Evolutionary conservation across 1,284 basidiomycete species (phyloP), one percentile per base, ranked within the genome.

Genomic region (Melanopsichium pennsylvanicum): DNA sequence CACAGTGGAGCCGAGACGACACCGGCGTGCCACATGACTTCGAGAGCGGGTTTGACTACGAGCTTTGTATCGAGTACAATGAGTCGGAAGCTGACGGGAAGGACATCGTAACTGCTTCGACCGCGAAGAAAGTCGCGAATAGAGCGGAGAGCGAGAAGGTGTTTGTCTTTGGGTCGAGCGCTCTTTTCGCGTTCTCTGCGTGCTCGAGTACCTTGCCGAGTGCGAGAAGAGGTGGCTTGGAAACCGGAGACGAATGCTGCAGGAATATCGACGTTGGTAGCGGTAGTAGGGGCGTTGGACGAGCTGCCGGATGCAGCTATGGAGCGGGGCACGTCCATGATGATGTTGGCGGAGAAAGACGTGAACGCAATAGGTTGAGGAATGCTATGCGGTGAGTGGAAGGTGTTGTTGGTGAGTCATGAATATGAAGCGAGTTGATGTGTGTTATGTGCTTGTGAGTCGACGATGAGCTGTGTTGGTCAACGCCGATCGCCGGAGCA

Each of bases 1-100:
- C 95, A 99, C n/a, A 98, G 84, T 4, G 96, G 95, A 4, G 96
- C 96, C 5, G 95, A 97, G 5, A 98, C 95, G 52, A 98, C 93
- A n/a, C 70, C 76, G 5, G 79, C 75, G 58, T 79, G 78, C 69
- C 72, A 79, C 78, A 81, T 80, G 62, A 80, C 76, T 7, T 81
- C 79, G 12, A 81, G 57, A 12, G 79, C 79, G 1, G 79, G 74
- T 48, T 74, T 74, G 39, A 81, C 74, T 5, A 77, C 74, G 21
- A 81, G 71, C 37, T 78, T 74, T 8, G 76, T 80, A 83, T 99
- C 96, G 48, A 99, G 87, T 16, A 97, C 93, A 78, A 98, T 97
- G 72, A 98, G 86, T 69, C 96, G 86, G 83, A 95, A 98, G 83
- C 89, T 91, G 83, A 97, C 91, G 15, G 94, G 94, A 72, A 97